Conservation (phyloP, 129 eudicot genomes). For the Mikania micrantha region DNA sequence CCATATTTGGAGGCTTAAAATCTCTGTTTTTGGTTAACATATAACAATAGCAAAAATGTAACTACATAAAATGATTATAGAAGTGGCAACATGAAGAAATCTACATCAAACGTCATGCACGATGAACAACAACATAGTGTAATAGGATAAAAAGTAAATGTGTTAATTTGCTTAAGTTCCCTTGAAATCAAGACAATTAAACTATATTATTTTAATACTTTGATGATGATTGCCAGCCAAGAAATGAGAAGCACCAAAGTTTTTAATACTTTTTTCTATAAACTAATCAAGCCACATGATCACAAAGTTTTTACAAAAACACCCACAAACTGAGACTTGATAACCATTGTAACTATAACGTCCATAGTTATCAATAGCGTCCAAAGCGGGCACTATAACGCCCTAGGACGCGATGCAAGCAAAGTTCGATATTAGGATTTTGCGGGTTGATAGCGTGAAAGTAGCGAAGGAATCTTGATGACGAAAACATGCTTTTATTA, state of each 20-base stretch:
- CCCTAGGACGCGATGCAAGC: no score
- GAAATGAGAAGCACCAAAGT: no score
- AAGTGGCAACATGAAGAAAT: background rate
- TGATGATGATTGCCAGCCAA: no score
- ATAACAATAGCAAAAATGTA: background rate
- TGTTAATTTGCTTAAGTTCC: background rate
- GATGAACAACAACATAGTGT: background rate
- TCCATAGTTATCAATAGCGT: no score
- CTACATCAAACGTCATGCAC: background rate
- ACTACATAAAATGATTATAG: background rate
- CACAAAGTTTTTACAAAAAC: no score
- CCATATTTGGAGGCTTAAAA: conserved; percentile 36
- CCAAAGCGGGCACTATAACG: no score
- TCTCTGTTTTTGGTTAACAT: background rate
- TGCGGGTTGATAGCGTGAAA: no score
- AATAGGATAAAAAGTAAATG: background rate
- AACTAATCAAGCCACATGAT: background rate
- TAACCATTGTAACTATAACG: no score
- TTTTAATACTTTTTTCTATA: background rate
- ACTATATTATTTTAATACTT: background rate
- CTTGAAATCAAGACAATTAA: background rate
- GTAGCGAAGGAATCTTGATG: no score
- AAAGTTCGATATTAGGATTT: no score
- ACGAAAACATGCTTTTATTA: no score
- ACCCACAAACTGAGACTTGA: no score